phyloP scores from a whole-genome alignment of 768 basidiomycete species.

The Russula brevipes region DNA sequence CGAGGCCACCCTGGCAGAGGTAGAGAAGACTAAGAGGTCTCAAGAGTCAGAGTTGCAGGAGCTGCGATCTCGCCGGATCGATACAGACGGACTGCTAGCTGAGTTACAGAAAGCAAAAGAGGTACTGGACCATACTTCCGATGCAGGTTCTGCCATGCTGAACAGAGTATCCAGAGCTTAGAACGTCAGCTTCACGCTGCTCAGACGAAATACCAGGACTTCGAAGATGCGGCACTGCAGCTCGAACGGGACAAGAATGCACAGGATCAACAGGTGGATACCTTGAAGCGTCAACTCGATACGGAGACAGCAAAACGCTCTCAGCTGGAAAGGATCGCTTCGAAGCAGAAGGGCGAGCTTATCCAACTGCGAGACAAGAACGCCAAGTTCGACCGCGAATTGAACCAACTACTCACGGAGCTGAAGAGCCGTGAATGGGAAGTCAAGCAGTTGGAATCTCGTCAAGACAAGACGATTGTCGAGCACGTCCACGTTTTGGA shows the following conservation, averaged over 20 bases:
- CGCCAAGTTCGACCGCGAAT: conserved; percentile 68
- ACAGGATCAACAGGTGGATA: conserved; percentile 68
- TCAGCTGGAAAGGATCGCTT: conserved; percentile 63
- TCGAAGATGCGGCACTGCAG: conserved; percentile 83
- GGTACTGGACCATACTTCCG: conserved; percentile 40
- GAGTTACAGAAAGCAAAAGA: conserved; percentile 65
- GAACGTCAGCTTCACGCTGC: conserved; percentile 72
- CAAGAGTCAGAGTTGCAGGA: conserved; percentile 69
- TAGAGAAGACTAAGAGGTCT: conserved; percentile 63
- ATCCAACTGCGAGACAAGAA: conserved; percentile 61
- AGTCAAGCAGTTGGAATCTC: conserved; percentile 76
- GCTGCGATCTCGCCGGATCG: conserved; percentile 62
- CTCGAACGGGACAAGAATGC: conserved; percentile 77
- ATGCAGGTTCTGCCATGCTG: not conserved
- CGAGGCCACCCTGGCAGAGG: conserved; percentile 46
- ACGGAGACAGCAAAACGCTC: conserved; percentile 65
- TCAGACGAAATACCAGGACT: conserved; percentile 72
- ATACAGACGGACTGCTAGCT: conserved; percentile 57
- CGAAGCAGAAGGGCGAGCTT: conserved; percentile 65
- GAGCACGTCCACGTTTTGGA: conserved; percentile 96
- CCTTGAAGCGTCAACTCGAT: conserved; percentile 66
- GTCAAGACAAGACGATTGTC: conserved; percentile 96
- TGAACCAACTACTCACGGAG: conserved; percentile 76
- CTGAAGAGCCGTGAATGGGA: conserved; percentile 81
- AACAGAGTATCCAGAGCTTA: conserved; percentile 45